Evolutionary conservation across 495 filamentous ascomycete species (phyloP), one percentile per base, ranked within the genome.

Genomic region (Tetracladium marchalianum): DNA sequence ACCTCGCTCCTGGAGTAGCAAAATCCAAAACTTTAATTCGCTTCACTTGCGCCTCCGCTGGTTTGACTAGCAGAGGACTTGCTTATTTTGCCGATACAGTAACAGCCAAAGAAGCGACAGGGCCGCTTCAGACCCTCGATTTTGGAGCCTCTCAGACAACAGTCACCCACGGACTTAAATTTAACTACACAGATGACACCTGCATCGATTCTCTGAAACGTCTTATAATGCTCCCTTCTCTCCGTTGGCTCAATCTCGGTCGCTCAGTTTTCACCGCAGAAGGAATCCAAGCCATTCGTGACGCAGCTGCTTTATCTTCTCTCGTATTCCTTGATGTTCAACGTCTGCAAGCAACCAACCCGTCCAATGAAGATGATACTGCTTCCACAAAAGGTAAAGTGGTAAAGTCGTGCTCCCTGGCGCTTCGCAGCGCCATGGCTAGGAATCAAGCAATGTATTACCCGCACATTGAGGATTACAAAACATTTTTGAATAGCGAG

Each of bases 61-160:
- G 59, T 9, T 61, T 65, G 16, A 53, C 64, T 18, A 43, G 47
- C 22, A 49, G 53, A 31, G 41, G 53, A 19, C 59, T 61, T 12
- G 43, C 52, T 17, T 50, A 43, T 8, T 38, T 56, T 10, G 49
- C 67, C 7, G 57, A 54, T 43, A 27, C 41, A 32, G 46, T 60
- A 17, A 41, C 61, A 9, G 22, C 22, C 3, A 27, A 27, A 27
- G 40, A 24, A 13, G 39, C 15, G 8, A 55, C 59, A 35, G 44
- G 53, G 4, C 53, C 11, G 7, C 35, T 69, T 10, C 41, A 31
- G 0, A 50, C 49, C 1, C 50, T 70, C 11, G 57, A 62, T 39
- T 31, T 69, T 9, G 52, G 56, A 9, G 62, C 66, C 35, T 57
- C 54, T 27, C 62, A 57, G 41, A 55, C 61, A 11, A 68, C 65